Evolutionary conservation across 345 rosid species (phyloP).

Genomic region (Iberis pinnata): DNA sequence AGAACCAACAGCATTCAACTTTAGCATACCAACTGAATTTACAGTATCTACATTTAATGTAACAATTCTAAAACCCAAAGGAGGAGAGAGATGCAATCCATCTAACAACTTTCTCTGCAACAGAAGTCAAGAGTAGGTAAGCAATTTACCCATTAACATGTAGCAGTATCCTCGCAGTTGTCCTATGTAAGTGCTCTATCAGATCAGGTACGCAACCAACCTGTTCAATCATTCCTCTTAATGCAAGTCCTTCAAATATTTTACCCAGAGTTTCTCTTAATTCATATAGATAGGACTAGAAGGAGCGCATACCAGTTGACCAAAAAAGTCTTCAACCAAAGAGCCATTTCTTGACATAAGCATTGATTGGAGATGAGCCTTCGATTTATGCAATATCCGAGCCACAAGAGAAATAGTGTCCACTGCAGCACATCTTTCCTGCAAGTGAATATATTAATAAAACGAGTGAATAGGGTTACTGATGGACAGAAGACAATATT

Average conservation of each 20-base stretch:
- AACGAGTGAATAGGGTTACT: conserved; percentile 4
- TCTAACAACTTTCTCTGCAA: neutral
- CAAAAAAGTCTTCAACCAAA: conserved; percentile 80
- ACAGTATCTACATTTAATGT: conserved; percentile 1
- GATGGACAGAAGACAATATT: neutral
- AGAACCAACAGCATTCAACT: conserved; percentile 9
- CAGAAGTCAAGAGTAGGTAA: neutral
- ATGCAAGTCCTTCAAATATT: conserved; percentile 19
- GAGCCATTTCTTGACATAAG: conserved; percentile 71
- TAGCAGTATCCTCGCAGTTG: conserved; percentile 81
- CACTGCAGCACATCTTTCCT: conserved; percentile 96
- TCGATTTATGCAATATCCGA: conserved; percentile 77
- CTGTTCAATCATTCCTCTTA: conserved; percentile 40
- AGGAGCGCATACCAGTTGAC: conserved; percentile 52
- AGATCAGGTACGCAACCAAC: conserved; percentile 87
- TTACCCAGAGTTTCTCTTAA: conserved; percentile 1
- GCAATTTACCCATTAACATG: conserved; percentile 82
- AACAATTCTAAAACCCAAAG: neutral
- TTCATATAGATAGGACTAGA: neutral
- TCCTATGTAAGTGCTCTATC: conserved; percentile 65
- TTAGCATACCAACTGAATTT: neutral
- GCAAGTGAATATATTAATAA: conserved; percentile 29
- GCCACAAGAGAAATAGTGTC: conserved; percentile 76
- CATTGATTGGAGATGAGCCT: conserved; percentile 86
- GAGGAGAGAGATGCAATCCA: conserved; percentile 8